Base-by-base conservation (phyloP, 2,329 filamentous ascomycete genomes). In the Verticillium longisporum region DNA sequence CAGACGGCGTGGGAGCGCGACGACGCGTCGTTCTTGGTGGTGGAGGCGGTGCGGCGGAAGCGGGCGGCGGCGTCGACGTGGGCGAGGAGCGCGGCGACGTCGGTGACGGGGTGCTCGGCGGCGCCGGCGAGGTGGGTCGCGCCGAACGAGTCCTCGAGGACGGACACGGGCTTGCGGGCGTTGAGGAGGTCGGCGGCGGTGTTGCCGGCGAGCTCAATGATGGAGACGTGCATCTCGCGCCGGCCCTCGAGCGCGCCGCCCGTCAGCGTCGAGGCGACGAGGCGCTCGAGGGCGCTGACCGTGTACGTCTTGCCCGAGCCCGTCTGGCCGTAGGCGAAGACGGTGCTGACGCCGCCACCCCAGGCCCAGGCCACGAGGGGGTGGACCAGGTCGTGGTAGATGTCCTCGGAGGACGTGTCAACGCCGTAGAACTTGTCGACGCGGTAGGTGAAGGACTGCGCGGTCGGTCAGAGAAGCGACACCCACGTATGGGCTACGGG, bases 1-100 rank as follows among this genome's bases (percentile, higher is more conserved):
- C 78, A 81, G 38, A 82, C 75, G 31, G 73, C 75, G 62, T 82
- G 80, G 1, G 79, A 80, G 36, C 80, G 77, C 2, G 79, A 82
- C 0, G 79, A 82, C 4, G 70, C 68, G 60, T 78, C 76, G 62
- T 82, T 82, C 66, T 78, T 80, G 6, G 72, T 61, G 0, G 79
- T 82, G 2, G 76, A 65, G 6, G 74, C 77, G 0, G 77, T 79
- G 2, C 68, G 68, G 31, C 80, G 72, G 61, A 80, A 77, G 4
- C 71, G 67, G 2, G 74, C 68, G 0, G 76, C 77, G 2, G 65
- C 68, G 11, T 77, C 71, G 55, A 80, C 73, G 32, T 72, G 67
- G 2, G 61, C 64, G 6, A 73, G 69, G 36, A 77, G 63, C 0
- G 70, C 64, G 7, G 67, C 68, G 1, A 66, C 66, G 58, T 67